phyloP scores from a whole-genome alignment of 2,329 filamentous ascomycete genomes.

The Talaromyces sp. region DNA sequence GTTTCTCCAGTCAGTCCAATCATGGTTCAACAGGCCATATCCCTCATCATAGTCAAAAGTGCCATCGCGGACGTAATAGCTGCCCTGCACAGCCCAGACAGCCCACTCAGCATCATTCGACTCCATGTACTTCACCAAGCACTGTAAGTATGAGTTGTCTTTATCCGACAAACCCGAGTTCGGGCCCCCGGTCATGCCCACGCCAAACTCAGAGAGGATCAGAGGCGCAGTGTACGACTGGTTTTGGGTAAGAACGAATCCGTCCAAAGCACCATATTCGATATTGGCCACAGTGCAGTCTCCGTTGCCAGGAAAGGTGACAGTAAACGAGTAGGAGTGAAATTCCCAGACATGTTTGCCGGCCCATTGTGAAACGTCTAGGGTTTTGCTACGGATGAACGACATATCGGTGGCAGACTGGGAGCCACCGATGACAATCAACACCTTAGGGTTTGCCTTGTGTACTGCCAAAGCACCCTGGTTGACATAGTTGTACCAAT shows the following conservation, averaged over 20 bases:
- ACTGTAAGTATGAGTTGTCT: constrained; percentile 47
- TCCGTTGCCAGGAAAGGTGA: constrained; percentile 39
- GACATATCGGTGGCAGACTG: constrained; percentile 51
- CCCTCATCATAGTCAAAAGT: constrained; percentile 48
- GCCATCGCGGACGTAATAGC: constrained; percentile 53
- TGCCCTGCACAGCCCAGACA: constrained; percentile 54
- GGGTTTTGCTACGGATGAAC: constrained; percentile 33
- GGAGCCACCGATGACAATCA: constrained; percentile 52
- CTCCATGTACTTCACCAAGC: constrained; percentile 49
- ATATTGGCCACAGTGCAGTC: constrained; percentile 39
- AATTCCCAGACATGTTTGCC: constrained; percentile 57
- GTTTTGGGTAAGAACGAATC: constrained; percentile 49
- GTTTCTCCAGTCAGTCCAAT: constrained; percentile 41
- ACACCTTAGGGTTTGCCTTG: constrained; percentile 45
- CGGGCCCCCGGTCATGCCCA: constrained; percentile 25
- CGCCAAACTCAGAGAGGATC: constrained; percentile 57
- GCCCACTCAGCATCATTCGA: constrained; percentile 57
- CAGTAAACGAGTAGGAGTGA: constrained; percentile 51
- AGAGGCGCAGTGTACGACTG: constrained; percentile 48
- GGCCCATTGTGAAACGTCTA: constrained; percentile 43
- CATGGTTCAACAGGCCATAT: constrained; percentile 46
- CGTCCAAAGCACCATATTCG: constrained; percentile 45
- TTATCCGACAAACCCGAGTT: constrained; percentile 42
- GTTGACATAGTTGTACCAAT: constrained; percentile 49
- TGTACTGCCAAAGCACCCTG: constrained; percentile 48